These are phyloP conservation scores for Talinum fruticosum DNA, from an alignment of 148 eudicot genomes.

Conservation along the genomic window DNA sequence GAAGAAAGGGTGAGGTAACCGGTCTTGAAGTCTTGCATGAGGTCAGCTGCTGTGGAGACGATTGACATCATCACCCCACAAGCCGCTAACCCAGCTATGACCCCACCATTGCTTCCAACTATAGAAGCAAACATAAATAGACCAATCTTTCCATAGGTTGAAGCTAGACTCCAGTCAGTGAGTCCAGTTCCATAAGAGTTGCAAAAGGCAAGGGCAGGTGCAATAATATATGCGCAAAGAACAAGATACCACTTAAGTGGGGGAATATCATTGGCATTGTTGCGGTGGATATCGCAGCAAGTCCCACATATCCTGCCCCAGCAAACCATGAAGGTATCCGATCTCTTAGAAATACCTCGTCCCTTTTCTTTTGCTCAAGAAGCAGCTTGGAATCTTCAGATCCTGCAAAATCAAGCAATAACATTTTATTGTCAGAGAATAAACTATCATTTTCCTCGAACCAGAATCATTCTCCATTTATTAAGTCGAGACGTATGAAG, in stretches of 20 bases:
- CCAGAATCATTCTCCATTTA: not conserved
- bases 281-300: constrained; percentile 62
- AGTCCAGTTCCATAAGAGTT: constrained; percentile 77
- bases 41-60: constrained; percentile 68
- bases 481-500: not conserved
- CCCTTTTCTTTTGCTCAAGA: constrained; percentile 54
- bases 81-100: constrained; percentile 64
- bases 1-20: constrained; percentile 68
- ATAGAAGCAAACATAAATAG: constrained; percentile 63
- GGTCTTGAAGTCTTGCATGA: constrained; percentile 80
- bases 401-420: constrained; percentile 35
- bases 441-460: not conserved
- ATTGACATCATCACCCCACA: constrained; percentile 75
- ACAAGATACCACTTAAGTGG: constrained; percentile 71
- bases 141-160: constrained; percentile 64
- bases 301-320: constrained; percentile 60
- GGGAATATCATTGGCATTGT: constrained; percentile 56
- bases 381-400: constrained; percentile 41
- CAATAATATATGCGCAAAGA: constrained; percentile 59
- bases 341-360: constrained; percentile 52
- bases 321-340: constrained; percentile 64
- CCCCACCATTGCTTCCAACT: constrained; percentile 62
- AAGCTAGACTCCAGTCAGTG: constrained; percentile 68
- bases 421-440: not conserved
- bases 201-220: constrained; percentile 80